Conservation (phyloP, 2,329 filamentous ascomycete genomes). For the Lachnellula cervina region DNA sequence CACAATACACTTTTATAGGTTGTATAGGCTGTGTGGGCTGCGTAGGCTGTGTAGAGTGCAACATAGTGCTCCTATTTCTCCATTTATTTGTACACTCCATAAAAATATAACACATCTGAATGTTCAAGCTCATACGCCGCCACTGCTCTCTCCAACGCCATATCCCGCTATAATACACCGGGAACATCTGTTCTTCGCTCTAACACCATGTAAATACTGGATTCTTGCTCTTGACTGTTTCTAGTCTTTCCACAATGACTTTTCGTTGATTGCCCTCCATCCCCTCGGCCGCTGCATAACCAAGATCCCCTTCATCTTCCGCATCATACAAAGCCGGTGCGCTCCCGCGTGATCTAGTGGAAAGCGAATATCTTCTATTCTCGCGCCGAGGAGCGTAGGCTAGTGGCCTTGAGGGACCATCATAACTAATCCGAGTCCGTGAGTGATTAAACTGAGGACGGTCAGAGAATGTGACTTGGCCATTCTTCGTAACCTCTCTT, state of each 20-base stretch:
- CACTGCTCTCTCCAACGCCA: neutral
- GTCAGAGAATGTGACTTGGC: constrained; percentile 26
- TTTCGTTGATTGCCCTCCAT: constrained; percentile 89
- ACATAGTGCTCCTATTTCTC: neutral
- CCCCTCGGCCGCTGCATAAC: constrained; percentile 88
- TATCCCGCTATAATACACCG: constrained; percentile 10
- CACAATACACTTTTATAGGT: too few relatives aligned
- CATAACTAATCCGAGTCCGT: constrained; percentile 31
- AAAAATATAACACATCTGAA: neutral
- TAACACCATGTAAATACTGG: constrained; percentile 98
- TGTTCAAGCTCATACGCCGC: neutral
- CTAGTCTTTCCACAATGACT: constrained; percentile 93
- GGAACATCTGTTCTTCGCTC: constrained; percentile 15
- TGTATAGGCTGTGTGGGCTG: too few relatives aligned
- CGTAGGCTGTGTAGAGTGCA: too few relatives aligned
- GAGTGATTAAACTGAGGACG: constrained; percentile 24
- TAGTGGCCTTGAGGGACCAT: constrained; percentile 28
- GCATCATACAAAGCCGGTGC: constrained; percentile 49
- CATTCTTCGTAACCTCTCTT: constrained; percentile 15
- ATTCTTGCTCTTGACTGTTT: constrained; percentile 91
- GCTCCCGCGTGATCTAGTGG: constrained; percentile 29
- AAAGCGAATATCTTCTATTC: constrained; percentile 36
- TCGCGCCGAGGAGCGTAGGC: constrained; percentile 13
- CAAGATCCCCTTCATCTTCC: constrained; percentile 87
- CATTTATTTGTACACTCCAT: neutral